Conservation (phyloP, 805 yeast genomes). For the Myxozyma mucilagina region DNA sequence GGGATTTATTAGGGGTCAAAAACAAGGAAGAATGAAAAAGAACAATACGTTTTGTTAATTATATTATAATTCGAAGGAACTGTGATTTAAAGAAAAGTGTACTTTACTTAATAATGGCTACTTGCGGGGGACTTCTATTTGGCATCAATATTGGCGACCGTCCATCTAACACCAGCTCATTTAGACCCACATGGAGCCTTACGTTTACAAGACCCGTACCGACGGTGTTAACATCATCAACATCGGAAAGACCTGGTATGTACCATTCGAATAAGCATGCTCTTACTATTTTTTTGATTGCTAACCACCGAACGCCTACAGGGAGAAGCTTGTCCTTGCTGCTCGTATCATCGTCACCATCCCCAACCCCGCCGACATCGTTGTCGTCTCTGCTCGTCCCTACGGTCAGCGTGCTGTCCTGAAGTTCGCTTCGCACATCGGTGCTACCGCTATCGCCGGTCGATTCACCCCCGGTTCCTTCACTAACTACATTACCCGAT, state of each 20-base stretch:
- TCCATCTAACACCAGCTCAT: background rate
- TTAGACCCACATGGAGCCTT: slow-evolving; percentile 88
- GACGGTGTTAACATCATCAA: slow-evolving; percentile 99
- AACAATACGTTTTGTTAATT: background rate
- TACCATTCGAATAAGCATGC: background rate
- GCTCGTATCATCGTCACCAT: slow-evolving; percentile 99
- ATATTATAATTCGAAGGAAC: background rate
- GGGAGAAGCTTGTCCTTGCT: slow-evolving; percentile 96
- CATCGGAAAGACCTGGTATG: slow-evolving; percentile 94
- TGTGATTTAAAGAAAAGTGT: background rate
- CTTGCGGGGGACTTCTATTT: background rate
- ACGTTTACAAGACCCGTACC: slow-evolving; percentile 97
- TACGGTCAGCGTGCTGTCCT: slow-evolving; percentile 99
- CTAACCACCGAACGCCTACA: background rate
- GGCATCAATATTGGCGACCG: background rate
- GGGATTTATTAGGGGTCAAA: too few species aligned
- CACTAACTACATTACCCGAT: slow-evolving; percentile 99
- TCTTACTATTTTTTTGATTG: background rate
- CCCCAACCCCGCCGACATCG: slow-evolving; percentile 98
- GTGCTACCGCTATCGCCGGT: slow-evolving; percentile 99
- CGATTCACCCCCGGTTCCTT: slow-evolving; percentile 99
- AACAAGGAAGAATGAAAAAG: background rate
- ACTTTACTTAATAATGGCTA: too few species aligned
- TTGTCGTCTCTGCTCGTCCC: slow-evolving; percentile 98
- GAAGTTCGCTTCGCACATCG: slow-evolving; percentile 99